Percentiles rank a stretch among this genome's conserved stretches.
phyloP scores from a whole-genome alignment of 495 filamentous ascomycete species.

The Hypoxylon lenormandii region DNA sequence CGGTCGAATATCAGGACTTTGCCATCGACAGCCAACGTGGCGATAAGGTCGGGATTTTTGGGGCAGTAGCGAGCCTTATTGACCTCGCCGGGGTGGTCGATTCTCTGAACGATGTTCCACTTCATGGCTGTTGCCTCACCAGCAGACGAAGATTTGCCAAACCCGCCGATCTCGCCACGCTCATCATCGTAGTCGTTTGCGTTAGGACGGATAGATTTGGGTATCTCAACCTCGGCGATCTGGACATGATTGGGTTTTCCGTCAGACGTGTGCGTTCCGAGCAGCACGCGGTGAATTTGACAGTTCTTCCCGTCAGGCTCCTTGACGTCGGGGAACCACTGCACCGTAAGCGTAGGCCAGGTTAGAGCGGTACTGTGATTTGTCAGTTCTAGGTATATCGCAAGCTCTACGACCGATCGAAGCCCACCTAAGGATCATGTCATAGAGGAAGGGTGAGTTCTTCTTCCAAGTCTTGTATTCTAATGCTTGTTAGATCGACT shows the following conservation, averaged over 20 bases:
- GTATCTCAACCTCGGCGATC: conserved; percentile 90
- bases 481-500: conserved; percentile 51
- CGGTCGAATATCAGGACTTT: conserved; percentile 92
- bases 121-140: conserved; percentile 71
- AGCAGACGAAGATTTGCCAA: conserved; percentile 77
- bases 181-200: conserved; percentile 88
- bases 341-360: conserved; percentile 96
- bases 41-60: conserved; percentile 97
- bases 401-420: not conserved
- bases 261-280: conserved; percentile 93
- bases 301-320: conserved; percentile 84
- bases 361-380: conserved; percentile 81
- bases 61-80: conserved; percentile 99
- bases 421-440: conserved; percentile 82
- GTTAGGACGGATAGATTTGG: conserved; percentile 78
- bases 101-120: conserved; percentile 91
- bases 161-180: conserved; percentile 90
- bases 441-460: conserved; percentile 97
- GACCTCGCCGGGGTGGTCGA: conserved; percentile 95
- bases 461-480: conserved; percentile 99
- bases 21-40: conserved; percentile 89
- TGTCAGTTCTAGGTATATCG: conserved; percentile 8
- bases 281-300: conserved; percentile 87
- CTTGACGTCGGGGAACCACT: conserved; percentile 98
- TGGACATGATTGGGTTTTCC: conserved; percentile 92